phyloP scores from a whole-genome alignment of 768 basidiomycete species.

The Rhizopogon rudus region DNA sequence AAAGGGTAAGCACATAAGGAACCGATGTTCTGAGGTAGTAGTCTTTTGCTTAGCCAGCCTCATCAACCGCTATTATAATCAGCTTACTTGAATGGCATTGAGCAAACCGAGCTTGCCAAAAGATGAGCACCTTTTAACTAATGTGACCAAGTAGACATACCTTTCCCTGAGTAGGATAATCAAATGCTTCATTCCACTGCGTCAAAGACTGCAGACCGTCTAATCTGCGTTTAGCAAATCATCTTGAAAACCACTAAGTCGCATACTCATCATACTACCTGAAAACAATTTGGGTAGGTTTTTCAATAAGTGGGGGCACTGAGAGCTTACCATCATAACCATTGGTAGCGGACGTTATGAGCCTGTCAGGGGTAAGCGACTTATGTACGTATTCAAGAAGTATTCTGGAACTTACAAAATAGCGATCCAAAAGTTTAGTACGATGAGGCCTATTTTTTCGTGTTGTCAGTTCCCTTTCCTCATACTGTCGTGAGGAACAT shows the following conservation, averaged over 20 bases:
- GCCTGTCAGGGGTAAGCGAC: constrained; percentile 10
- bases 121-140: neutral
- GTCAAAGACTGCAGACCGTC: constrained; percentile 32
- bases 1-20: constrained; percentile 33
- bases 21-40: constrained; percentile 31
- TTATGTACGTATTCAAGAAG: neutral
- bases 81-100: constrained; percentile 31
- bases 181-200: constrained; percentile 33
- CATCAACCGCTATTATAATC: constrained; percentile 3
- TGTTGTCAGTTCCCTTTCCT: neutral
- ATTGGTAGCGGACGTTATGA: constrained; percentile 32
- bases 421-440: constrained; percentile 61
- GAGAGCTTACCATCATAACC: constrained; percentile 29
- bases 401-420: constrained; percentile 40
- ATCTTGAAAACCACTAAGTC: neutral
- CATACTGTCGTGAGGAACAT: constrained; percentile 4
- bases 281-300: neutral
- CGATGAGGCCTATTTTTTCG: constrained; percentile 39
- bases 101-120: constrained; percentile 27
- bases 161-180: constrained; percentile 24
- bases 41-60: neutral
- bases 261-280: constrained; percentile 37
- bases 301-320: neutral
- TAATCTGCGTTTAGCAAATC: constrained; percentile 3
- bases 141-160: constrained; percentile 6